Conservation (phyloP, 2,329 filamentous ascomycete species). For the Xylariales sp. region DNA sequence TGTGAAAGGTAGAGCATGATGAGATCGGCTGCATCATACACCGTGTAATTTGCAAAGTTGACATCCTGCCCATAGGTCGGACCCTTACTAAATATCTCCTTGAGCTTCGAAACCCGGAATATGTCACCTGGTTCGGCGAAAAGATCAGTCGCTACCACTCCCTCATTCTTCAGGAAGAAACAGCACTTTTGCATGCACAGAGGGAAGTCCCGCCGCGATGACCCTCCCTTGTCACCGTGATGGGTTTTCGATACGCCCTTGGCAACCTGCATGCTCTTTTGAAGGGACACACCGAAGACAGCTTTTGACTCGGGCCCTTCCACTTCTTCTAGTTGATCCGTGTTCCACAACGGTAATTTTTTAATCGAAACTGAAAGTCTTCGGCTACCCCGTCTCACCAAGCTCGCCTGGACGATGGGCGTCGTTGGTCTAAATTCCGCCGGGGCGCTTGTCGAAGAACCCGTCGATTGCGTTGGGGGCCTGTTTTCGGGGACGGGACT, state of each 20-base stretch:
- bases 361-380: constrained; percentile 51
- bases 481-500: constrained; percentile 43
- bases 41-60: constrained; percentile 52
- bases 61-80: constrained; percentile 55
- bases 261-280: constrained; percentile 55
- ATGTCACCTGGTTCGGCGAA: constrained; percentile 53
- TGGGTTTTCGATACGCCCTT: constrained; percentile 54
- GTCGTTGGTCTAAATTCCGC: constrained; percentile 42
- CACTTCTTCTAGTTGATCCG: constrained; percentile 44
- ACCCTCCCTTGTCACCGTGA: constrained; percentile 51
- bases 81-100: constrained; percentile 52
- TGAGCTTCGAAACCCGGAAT: constrained; percentile 52
- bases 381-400: constrained; percentile 47
- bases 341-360: constrained; percentile 50
- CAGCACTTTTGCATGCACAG: constrained; percentile 56
- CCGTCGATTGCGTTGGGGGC: constrained; percentile 44
- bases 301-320: constrained; percentile 46
- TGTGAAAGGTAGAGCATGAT: constrained; percentile 55
- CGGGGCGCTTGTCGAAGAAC: constrained; percentile 30
- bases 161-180: constrained; percentile 53
- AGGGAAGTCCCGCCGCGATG: constrained; percentile 55
- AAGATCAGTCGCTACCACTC: constrained; percentile 52
- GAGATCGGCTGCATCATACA: constrained; percentile 57
- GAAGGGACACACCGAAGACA: constrained; percentile 56
- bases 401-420: constrained; percentile 47